Evolutionary conservation across 2,329 filamentous ascomycete genomes (phyloP).

Genomic region (Ophiostoma sp.): DNA sequence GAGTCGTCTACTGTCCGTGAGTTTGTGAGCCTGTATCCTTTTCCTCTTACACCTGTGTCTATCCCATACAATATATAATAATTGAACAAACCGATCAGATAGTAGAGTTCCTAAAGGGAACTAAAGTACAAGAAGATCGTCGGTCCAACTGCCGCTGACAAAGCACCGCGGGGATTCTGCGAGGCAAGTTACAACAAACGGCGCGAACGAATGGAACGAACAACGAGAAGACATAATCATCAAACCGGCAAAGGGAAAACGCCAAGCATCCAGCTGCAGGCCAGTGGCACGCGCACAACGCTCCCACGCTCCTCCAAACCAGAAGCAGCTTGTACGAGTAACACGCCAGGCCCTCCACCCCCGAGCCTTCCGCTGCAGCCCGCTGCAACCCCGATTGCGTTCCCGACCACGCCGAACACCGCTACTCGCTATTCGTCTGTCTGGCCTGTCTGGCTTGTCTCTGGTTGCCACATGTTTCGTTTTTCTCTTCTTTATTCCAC

Average conservation of each 20-base stretch:
- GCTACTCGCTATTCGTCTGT: constrained; percentile 4
- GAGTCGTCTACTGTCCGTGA: no score
- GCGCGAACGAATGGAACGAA: no score
- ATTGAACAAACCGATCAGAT: background rate
- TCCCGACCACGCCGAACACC: constrained; percentile 17
- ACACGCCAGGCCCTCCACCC: background rate
- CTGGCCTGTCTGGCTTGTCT: background rate
- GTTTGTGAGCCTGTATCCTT: background rate
- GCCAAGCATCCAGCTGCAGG: background rate
- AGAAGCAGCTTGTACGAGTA: background rate
- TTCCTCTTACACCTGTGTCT: background rate
- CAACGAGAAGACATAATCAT: background rate
- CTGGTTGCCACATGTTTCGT: background rate
- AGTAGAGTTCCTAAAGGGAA: background rate
- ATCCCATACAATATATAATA: background rate
- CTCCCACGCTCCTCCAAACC: background rate
- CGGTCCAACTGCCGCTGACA: background rate
- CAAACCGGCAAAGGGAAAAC: background rate
- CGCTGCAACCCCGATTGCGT: constrained; percentile 1
- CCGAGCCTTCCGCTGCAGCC: constrained; percentile 22
- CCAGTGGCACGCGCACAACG: background rate
- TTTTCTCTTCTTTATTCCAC: background rate
- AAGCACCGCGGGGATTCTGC: background rate
- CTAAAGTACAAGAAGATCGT: background rate
- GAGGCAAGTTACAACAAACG: no score